Evolutionary conservation across 1,284 basidiomycete species (phyloP).

Genomic region (Schizophyllum amplum): DNA sequence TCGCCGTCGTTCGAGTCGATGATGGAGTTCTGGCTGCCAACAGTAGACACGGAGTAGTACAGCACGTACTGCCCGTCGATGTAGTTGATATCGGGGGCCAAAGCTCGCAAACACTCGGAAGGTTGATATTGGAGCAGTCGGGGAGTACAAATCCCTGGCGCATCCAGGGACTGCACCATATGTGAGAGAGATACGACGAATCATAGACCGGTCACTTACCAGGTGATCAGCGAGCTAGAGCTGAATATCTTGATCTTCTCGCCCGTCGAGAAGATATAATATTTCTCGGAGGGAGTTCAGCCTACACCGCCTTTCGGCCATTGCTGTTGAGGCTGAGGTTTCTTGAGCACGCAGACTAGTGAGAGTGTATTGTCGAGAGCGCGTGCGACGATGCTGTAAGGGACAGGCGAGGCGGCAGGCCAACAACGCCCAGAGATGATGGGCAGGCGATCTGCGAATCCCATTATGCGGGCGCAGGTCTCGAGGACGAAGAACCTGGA

Average conservation of each 20-base stretch:
- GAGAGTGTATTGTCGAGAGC: neutral
- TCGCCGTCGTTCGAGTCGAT: slow-evolving; percentile 7
- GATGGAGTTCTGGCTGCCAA: slow-evolving; percentile 23
- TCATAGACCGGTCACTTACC: neutral
- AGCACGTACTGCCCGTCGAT: slow-evolving; percentile 15
- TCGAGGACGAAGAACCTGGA: neutral
- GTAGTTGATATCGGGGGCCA: slow-evolving; percentile 11
- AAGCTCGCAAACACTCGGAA: neutral
- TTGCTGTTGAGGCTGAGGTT: neutral
- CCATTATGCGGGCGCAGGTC: neutral
- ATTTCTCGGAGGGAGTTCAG: neutral
- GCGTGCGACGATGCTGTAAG: neutral
- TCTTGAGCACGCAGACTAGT: neutral
- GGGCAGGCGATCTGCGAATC: neutral
- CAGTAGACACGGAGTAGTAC: slow-evolving; percentile 24
- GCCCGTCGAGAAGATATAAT: neutral
- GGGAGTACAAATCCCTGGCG: neutral
- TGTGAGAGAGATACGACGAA: neutral
- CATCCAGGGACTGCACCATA: neutral
- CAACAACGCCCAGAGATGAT: neutral
- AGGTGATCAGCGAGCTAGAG: neutral
- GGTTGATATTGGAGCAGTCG: neutral
- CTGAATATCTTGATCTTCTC: neutral
- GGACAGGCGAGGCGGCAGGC: neutral
- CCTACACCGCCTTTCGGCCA: neutral